phyloP scores from a whole-genome alignment of 495 filamentous ascomycete species.

The Clohesyomyces aquaticus region DNA sequence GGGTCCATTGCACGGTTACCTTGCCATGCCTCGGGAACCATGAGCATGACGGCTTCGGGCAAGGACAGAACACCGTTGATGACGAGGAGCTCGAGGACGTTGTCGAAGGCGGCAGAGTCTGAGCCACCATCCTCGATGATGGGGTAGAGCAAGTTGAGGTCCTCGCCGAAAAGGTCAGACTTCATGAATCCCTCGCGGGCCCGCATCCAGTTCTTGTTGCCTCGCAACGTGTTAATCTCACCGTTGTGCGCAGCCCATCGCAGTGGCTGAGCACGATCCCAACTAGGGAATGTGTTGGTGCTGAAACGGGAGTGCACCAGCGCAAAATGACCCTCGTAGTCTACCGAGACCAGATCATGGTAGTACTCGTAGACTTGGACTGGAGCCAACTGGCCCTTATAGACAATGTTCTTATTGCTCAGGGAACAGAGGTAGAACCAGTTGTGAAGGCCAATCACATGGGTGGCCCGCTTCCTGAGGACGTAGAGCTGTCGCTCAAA shows the following conservation, averaged over 20 bases:
- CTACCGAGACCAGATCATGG: slow-evolving; percentile 93
- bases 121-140: slow-evolving; percentile 98
- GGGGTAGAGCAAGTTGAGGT: slow-evolving; percentile 88
- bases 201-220: slow-evolving; percentile 99
- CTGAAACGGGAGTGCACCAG: slow-evolving; percentile 98
- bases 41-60: slow-evolving; percentile 97
- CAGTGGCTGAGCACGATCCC: slow-evolving; percentile 96
- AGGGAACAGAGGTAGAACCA: slow-evolving; percentile 99
- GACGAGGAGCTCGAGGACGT: slow-evolving; percentile 90
- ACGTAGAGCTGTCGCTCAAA: slow-evolving; percentile 96
- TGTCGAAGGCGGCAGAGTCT: slow-evolving; percentile 98
- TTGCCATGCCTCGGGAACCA: slow-evolving; percentile 99
- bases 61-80: slow-evolving; percentile 98
- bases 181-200: slow-evolving; percentile 95
- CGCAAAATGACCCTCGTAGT: slow-evolving; percentile 97
- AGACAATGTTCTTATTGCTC: slow-evolving; percentile 98
- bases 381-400: slow-evolving; percentile 96
- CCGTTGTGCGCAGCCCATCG: slow-evolving; percentile 99
- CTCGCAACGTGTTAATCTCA: slow-evolving; percentile 97
- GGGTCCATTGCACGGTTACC: slow-evolving; percentile 91
- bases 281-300: slow-evolving; percentile 98
- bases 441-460: slow-evolving; percentile 92
- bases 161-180: slow-evolving; percentile 89
- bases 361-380: slow-evolving; percentile 99
- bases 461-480: slow-evolving; percentile 90